Evolutionary conservation across 768 basidiomycete species (phyloP).

Genomic region (Tricholomella constricta): DNA sequence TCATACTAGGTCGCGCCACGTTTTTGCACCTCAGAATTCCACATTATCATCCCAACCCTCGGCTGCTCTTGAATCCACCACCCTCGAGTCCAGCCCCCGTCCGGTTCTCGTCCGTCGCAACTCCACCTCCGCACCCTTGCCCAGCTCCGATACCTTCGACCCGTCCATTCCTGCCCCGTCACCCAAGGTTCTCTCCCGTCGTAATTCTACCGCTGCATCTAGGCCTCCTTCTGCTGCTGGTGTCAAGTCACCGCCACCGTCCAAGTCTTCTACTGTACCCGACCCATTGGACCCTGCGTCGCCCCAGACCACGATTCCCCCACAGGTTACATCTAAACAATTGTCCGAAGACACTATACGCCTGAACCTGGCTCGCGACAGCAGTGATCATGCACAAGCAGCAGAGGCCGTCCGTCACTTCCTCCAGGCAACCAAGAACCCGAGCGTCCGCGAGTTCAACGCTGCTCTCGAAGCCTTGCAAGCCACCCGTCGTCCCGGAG

Average conservation of each 20-base stretch:
- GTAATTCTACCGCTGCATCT: conserved; percentile 14
- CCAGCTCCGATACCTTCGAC: conserved; percentile 21
- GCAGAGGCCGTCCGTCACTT: conserved; percentile 40
- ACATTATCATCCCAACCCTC: conserved; percentile 2
- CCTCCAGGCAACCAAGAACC: conserved; percentile 26
- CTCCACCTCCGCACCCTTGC: conserved; percentile 40
- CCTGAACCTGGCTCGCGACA: conserved; percentile 28
- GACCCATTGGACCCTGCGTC: conserved; percentile 21
- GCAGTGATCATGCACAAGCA: conserved; percentile 26
- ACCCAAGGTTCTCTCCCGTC: conserved; percentile 15
- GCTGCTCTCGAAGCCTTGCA: conserved; percentile 56
- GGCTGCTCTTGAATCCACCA: conserved; percentile 21
- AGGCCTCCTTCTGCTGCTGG: conserved; percentile 7
- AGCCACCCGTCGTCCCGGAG: conserved; percentile 45
- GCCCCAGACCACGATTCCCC: conserved; percentile 19
- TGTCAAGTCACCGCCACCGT: background rate
- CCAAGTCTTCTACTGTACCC: conserved; percentile 2
- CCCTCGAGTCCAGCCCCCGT: conserved; percentile 22
- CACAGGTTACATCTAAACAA: background rate
- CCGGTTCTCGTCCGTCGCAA: conserved; percentile 48
- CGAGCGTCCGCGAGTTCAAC: conserved; percentile 61
- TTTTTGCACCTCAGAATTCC: conserved; percentile 40
- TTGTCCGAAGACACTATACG: conserved; percentile 21
- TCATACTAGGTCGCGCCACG: conserved; percentile 62
- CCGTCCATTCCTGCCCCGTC: conserved; percentile 20